Evolutionary conservation across 805 yeast species (phyloP).

Genomic region (Lachancea quebecensis): DNA sequence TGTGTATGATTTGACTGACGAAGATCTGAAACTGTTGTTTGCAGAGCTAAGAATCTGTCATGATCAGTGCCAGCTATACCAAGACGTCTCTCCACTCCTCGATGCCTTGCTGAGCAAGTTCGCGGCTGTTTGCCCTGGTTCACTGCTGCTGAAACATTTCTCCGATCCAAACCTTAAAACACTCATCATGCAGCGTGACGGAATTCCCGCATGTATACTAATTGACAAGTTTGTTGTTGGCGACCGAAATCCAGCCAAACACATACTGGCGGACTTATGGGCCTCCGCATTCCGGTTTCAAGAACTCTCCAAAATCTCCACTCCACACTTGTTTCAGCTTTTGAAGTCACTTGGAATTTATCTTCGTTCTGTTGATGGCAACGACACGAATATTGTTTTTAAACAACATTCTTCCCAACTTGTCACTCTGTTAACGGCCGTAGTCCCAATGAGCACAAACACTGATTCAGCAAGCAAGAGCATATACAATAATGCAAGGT

Average conservation of each 20-base stretch:
- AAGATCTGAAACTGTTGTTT: constrained; percentile 11
- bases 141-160: constrained; percentile 10
- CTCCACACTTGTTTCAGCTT: constrained; percentile 23
- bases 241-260: constrained; percentile 4
- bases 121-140: constrained; percentile 24
- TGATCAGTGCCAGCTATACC: constrained; percentile 24
- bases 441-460: constrained; percentile 12
- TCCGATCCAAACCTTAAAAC: constrained; percentile 7
- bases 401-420: constrained; percentile 9
- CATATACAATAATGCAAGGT: constrained; percentile 26
- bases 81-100: constrained; percentile 19
- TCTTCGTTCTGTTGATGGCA: constrained; percentile 13
- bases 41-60: constrained; percentile 16
- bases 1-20: constrained; percentile 16
- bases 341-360: constrained; percentile 29
- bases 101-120: constrained; percentile 23
- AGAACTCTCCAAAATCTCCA: constrained; percentile 12
- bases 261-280: constrained; percentile 16
- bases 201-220: constrained; percentile 20
- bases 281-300: constrained; percentile 19
- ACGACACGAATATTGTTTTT: constrained; percentile 10
- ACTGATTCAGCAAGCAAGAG: constrained; percentile 23
- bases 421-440: constrained; percentile 12
- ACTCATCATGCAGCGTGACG: constrained; percentile 17
- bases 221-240: constrained; percentile 24